These are phyloP conservation scores for Volvox africanus DNA, from an alignment of 139 green algal species.

Conservation along the genomic window DNA sequence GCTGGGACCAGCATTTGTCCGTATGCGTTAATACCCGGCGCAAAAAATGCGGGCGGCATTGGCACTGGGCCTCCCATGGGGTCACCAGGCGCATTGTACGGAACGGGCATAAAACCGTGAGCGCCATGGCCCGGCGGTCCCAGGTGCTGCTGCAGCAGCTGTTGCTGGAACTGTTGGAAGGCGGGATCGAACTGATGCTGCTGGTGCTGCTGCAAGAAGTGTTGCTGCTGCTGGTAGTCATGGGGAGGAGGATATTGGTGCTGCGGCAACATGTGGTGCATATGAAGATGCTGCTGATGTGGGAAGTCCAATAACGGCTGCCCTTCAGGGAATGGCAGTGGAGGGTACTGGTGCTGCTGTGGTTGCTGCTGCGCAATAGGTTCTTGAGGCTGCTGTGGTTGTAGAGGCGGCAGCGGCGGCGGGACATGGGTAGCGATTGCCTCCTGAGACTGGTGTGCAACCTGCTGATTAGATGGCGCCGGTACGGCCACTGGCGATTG, in stretches of 20 bases:
- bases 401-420: too few relatives aligned
- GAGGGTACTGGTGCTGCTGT: neutral
- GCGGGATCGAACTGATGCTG: neutral
- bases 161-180: slow-evolving; percentile 19
- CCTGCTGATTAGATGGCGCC: neutral
- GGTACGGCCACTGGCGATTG: neutral
- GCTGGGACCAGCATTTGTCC: slow-evolving; percentile 1
- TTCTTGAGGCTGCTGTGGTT: neutral
- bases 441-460: neutral
- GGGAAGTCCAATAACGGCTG: slow-evolving; percentile 1
- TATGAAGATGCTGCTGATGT: neutral
- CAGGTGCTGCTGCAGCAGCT: slow-evolving; percentile 25
- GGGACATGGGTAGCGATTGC: neutral
- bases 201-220: slow-evolving; percentile 28
- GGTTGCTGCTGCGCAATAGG: neutral
- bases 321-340: neutral
- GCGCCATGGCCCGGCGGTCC: neutral
- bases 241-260: neutral
- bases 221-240: slow-evolving; percentile 25
- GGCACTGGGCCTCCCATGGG: neutral
- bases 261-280: neutral
- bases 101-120: neutral
- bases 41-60: neutral
- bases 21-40: neutral
- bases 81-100: neutral